Percentiles rank a stretch among this genome's conserved stretches.
Conservation (phyloP, 1,284 basidiomycete species). For the Pholiota adiposa region DNA sequence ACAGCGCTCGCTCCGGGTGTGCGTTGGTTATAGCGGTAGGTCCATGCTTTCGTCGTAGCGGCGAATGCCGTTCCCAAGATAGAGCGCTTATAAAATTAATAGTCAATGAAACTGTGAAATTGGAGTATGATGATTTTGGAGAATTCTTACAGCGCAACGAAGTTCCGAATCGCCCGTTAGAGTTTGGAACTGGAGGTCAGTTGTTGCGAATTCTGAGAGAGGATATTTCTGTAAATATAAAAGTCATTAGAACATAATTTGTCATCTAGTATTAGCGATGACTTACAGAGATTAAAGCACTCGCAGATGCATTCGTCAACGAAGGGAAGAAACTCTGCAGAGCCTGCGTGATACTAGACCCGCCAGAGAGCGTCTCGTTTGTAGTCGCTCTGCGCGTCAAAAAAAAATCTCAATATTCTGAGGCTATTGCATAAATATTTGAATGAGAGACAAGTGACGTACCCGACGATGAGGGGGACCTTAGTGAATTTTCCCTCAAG, state of each 20-base stretch:
- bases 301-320: conserved; percentile 42
- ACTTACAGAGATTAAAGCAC: conserved; percentile 39
- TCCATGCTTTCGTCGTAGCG: conserved; percentile 42
- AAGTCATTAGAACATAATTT: no score
- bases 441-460: conserved; percentile 22
- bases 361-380: conserved; percentile 55
- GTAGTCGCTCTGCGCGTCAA: conserved; percentile 47
- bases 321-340: conserved; percentile 49
- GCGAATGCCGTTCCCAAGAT: conserved; percentile 49
- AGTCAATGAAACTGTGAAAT: not conserved
- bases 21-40: conserved; percentile 62
- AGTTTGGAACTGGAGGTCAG: conserved; percentile 44
- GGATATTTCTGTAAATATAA: conserved; percentile 35
- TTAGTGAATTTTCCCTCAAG: conserved; percentile 45
- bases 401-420: not conserved
- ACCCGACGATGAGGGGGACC: conserved; percentile 66
- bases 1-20: conserved; percentile 36
- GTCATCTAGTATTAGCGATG: no score
- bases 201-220: conserved; percentile 40
- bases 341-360: conserved; percentile 38
- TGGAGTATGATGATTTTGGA: not conserved
- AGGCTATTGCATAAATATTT: not conserved
- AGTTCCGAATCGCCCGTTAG: conserved; percentile 54
- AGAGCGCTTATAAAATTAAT: conserved; percentile 38
- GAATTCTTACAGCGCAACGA: conserved; percentile 49